These are phyloP conservation scores for Apiotrichum porosum DNA, from an alignment of 1,284 basidiomycete species.

Conservation along the genomic window DNA sequence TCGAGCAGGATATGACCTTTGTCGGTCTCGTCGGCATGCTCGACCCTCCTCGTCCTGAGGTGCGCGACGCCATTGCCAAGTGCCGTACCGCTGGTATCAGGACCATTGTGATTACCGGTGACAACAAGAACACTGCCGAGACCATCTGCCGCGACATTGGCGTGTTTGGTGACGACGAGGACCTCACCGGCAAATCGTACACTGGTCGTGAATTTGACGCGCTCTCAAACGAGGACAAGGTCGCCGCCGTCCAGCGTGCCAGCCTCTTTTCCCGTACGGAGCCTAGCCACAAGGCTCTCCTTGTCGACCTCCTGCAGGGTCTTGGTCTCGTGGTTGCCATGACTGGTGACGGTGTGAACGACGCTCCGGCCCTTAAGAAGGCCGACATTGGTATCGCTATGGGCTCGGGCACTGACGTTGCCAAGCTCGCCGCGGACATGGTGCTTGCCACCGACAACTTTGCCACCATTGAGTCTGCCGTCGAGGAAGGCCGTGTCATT, in stretches of 20 bases:
- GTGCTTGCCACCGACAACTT: constrained; percentile 65
- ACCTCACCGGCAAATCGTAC: constrained; percentile 84
- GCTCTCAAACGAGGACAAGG: constrained; percentile 71
- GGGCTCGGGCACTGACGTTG: constrained; percentile 98
- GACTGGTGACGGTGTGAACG: constrained; percentile 95
- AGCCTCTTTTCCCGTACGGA: constrained; percentile 90
- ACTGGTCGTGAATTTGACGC: constrained; percentile 89
- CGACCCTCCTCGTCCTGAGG: constrained; percentile 95
- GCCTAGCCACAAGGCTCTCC: constrained; percentile 88
- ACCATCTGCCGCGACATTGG: constrained; percentile 95
- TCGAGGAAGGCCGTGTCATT: constrained; percentile 93
- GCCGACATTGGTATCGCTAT: constrained; percentile 99
- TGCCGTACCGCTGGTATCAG: constrained; percentile 91
- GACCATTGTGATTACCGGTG: constrained; percentile 96
- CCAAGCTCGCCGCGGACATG: constrained; percentile 96
- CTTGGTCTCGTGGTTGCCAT: constrained; percentile 95
- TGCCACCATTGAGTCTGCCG: constrained; percentile 87
- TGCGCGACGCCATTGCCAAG: constrained; percentile 76
- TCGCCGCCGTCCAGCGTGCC: constrained; percentile 77
- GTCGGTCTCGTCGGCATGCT: constrained; percentile 96
- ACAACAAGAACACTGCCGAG: constrained; percentile 97
- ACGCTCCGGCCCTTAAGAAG: constrained; percentile 92
- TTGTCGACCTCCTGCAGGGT: constrained; percentile 91
- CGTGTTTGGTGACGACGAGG: constrained; percentile 76
- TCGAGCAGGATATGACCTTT: constrained; percentile 87